phyloP scores from a whole-genome alignment of 805 yeast genomes.

The Saccharomycopsis sp. region DNA sequence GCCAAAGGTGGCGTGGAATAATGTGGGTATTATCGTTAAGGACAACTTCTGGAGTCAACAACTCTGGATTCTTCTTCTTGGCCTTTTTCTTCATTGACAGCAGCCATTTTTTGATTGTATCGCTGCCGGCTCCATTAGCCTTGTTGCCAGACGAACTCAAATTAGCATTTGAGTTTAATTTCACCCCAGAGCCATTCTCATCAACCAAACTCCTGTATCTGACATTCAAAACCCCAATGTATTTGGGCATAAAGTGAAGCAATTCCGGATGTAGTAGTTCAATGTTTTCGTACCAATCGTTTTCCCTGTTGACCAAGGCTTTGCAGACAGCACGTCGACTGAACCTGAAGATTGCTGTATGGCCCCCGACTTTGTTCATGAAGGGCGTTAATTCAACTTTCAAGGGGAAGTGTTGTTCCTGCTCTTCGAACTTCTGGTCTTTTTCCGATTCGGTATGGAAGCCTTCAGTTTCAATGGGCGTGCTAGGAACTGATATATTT shows the following conservation, averaged over 20 bases:
- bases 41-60: constrained; percentile 67
- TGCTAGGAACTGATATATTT: too few species aligned
- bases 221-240: constrained; percentile 90
- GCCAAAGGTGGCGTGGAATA: constrained; percentile 73
- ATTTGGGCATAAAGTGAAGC: constrained; percentile 81
- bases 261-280: constrained; percentile 71
- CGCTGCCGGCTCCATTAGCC: too few species aligned
- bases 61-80: constrained; percentile 18
- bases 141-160: too few species aligned
- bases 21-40: constrained; percentile 88
- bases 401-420: constrained; percentile 46
- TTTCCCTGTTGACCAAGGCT: constrained; percentile 82
- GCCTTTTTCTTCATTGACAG: constrained; percentile 4
- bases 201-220: constrained; percentile 51
- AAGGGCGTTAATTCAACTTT: constrained; percentile 90
- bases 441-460: too few species aligned
- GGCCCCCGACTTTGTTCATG: constrained; percentile 94
- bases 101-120: too few species aligned
- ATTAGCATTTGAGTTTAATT: too few species aligned
- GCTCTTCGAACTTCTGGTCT: too few species aligned
- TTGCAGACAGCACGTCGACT: constrained; percentile 90
- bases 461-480: too few species aligned
- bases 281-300: constrained; percentile 83
- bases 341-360: constrained; percentile 90
- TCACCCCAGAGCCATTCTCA: constrained; percentile 25